phyloP scores from a whole-genome alignment of 176 grass and related monocot species.

The Hsuehochloa calcarea region DNA sequence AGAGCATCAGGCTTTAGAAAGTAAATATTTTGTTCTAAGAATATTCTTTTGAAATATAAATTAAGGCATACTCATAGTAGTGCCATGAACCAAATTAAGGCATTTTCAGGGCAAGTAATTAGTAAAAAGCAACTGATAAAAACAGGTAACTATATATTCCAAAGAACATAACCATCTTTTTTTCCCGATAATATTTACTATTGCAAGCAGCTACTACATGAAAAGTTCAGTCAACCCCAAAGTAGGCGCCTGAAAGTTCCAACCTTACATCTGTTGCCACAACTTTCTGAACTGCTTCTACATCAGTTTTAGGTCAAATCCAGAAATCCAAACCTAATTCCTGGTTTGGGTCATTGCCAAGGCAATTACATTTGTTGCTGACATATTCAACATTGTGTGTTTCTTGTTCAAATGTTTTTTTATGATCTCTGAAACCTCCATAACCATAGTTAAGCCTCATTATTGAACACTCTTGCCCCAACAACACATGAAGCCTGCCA shows the following conservation, averaged over 20 bases:
- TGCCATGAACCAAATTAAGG: background rate
- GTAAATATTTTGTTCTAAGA: background rate
- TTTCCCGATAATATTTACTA: background rate
- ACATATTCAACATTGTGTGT: background rate
- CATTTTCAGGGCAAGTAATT: background rate
- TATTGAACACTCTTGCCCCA: constrained; percentile 18
- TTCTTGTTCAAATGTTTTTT: background rate
- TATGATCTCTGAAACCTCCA: constrained; percentile 1
- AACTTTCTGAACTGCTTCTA: background rate
- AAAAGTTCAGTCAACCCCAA: background rate
- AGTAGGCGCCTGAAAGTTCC: background rate
- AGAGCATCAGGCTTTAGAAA: background rate
- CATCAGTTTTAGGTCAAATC: constrained; percentile 19
- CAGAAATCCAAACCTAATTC: constrained; percentile 8
- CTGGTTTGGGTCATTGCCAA: background rate
- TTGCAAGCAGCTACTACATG: background rate
- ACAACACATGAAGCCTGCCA: background rate
- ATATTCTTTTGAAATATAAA: background rate
- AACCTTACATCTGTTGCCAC: background rate
- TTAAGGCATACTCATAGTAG: background rate
- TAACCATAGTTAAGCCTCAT: constrained; percentile 6
- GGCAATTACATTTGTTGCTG: background rate
- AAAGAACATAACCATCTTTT: background rate
- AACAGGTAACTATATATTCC: background rate
- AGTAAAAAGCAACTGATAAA: background rate